Evolutionary conservation across 352 stramenopile genomes (phyloP), one percentile per base, ranked within the genome.

Genomic region (Elongisporangium senticosum): DNA sequence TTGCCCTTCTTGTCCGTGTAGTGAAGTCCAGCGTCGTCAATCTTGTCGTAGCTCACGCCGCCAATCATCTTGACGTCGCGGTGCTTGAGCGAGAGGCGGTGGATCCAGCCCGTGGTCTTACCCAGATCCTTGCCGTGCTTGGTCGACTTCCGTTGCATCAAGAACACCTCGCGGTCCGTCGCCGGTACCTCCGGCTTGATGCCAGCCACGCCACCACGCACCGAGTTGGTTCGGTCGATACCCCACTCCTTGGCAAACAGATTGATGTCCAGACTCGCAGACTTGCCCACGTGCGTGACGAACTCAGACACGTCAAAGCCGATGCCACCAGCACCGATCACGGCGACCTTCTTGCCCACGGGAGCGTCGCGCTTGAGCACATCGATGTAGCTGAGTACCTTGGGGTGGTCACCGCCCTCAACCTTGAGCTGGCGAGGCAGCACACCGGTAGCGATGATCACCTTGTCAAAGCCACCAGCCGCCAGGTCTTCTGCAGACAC

Each of bases 231-330:
- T 21, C 78, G 74, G 69, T 99, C 96, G 26, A 98, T 94, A 26
- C 93, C 91, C 96, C 96, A 99, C 65, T 98, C 95, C 62, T 91
- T 79, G 23, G 91, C 85, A 62, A 98, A 98, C 43, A 89, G 71
- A 47, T 90, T 67, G 2, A 96, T 62, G 37, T 88, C 87, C 1
- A 91, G 72, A 33, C 74, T 86, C 17, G 79, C 69, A 11, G 79
- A 87, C 54, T 77, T 74, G 50, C 79, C 78, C 7, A 88, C 73
- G 65, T 98, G 87, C 11, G 95, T 77, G 19, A 99, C 66, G 64
- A 93, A 99, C 66, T 99, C 96, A 13, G 91, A 84, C 7, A 99
- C 92, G 79, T 99, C 96, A 67, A 99, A 99, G n/a, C 96, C 96
- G 63, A 99, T 99, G 4, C 96, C 96, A 59, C 96, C 96, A 22